Evolutionary conservation across 345 rosid species (phyloP).

Genomic region (Acer negundo): DNA sequence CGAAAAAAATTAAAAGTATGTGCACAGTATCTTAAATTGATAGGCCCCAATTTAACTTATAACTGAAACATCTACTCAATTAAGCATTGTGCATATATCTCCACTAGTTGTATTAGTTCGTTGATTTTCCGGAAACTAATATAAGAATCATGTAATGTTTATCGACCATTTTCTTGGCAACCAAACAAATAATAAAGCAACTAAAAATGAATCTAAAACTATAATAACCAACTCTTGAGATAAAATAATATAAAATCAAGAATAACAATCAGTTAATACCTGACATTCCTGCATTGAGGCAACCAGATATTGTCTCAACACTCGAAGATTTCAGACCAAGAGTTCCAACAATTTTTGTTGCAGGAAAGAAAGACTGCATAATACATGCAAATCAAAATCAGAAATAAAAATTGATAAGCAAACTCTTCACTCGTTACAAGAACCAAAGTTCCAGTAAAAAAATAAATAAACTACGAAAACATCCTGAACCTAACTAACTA

Average conservation of each 20-base stretch:
- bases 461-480: background rate
- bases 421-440: background rate
- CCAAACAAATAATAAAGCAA: background rate
- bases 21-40: background rate
- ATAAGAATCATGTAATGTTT: background rate
- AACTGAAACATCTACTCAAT: constrained; percentile 10
- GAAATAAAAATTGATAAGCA: background rate
- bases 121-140: background rate
- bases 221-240: background rate
- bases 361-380: constrained; percentile 64
- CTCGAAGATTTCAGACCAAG: constrained; percentile 58
- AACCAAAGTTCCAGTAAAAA: background rate
- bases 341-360: constrained; percentile 77
- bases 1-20: background rate
- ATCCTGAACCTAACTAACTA: background rate
- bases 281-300: constrained; percentile 76
- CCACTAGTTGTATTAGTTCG: background rate
- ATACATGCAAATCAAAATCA: constrained; percentile 9
- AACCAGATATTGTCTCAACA: constrained; percentile 48
- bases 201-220: background rate
- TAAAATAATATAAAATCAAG: background rate
- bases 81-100: background rate
- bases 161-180: background rate
- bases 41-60: background rate
- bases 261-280: constrained; percentile 36